Base-by-base conservation (phyloP, 23 red algal genomes). In the Gracilaria vermiculophylla region DNA sequence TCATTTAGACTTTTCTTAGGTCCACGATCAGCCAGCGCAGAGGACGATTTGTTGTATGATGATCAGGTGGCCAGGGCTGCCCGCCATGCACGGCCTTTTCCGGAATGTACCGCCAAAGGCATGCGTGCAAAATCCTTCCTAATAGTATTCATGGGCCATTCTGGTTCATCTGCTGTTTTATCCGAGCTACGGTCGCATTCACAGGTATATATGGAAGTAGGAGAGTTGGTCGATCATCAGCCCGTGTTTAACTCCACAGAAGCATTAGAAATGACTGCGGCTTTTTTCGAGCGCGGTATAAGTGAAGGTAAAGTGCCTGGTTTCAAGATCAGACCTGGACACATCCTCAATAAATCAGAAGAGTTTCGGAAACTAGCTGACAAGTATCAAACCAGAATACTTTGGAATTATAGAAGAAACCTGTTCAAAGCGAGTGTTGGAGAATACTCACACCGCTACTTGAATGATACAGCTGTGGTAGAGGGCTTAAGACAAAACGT, bases 81-180 rank as follows among this genome's bases (percentile, higher is more conserved):
- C 45, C 81, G 81, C 23, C 84, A 62, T 7, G 55, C 62, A 35
- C 49, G 84, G 16, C 50, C 48, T 43, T 45, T 88, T 36, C 84
- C 84, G 6, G n/a, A 57, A 43, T 88, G 84, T 47, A 29, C 84
- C 32, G n/a, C n/a, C 12, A 34, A 14, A 24, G 6, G 20, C 21
- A 16, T 35, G n/a, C 90, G 53, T 41, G 90, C 90, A 3, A 76
- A 73, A 51, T 62, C 80, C 23, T 93, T 83, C 36, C 80, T 93
- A 16, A 93, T 93, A 20, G 80, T 85, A 13, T 93, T 93, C 39
- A 85, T 93, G 79, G 90, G 90, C 0, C 90, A 93, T 66, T 78
- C 67, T 41, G 90, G 90, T 41, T 85, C 80, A 10, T 77, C 90
- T 1, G 90, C 90, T 14, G 56, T 93, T 28, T 41, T 85, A 28